These are phyloP conservation scores for Penicillium goetzii DNA, from an alignment of 495 filamentous ascomycete genomes.

Conservation along the genomic window DNA sequence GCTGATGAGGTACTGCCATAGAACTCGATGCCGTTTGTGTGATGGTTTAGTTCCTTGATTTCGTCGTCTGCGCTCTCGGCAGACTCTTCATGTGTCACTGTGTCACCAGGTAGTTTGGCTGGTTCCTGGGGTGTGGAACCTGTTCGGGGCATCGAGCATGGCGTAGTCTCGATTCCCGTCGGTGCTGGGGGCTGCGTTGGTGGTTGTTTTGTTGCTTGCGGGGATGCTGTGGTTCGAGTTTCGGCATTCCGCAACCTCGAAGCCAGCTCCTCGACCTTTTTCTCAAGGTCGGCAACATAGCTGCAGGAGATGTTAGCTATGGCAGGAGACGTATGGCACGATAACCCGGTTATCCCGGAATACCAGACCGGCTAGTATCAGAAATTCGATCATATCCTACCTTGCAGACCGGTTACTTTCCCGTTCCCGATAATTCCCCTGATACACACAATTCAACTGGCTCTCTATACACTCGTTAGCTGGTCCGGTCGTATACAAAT, in stretches of 20 bases:
- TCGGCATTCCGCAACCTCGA: slow-evolving; percentile 36
- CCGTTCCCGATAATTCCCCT: slow-evolving; percentile 42
- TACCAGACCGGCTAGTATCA: neutral
- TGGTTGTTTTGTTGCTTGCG: slow-evolving; percentile 15
- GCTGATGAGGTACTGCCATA: slow-evolving; percentile 47
- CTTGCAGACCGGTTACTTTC: slow-evolving; percentile 42
- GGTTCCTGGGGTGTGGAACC: slow-evolving; percentile 32
- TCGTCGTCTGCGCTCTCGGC: slow-evolving; percentile 37
- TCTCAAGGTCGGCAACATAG: slow-evolving; percentile 44
- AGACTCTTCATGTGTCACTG: slow-evolving; percentile 27
- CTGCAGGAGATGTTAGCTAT: slow-evolving; percentile 24
- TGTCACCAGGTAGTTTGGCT: slow-evolving; percentile 19
- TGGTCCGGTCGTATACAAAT: neutral
- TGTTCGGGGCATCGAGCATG: slow-evolving; percentile 35
- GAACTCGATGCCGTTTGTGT: slow-evolving; percentile 47
- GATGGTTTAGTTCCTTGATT: slow-evolving; percentile 44
- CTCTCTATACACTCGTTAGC: slow-evolving; percentile 31
- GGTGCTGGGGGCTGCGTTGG: slow-evolving; percentile 10
- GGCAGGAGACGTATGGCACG: too few relatives aligned
- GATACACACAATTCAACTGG: slow-evolving; percentile 39
- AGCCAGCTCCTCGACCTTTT: slow-evolving; percentile 42
- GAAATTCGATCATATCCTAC: slow-evolving; percentile 21
- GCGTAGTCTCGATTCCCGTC: slow-evolving; percentile 30
- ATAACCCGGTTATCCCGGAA: neutral
- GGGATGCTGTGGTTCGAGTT: slow-evolving; percentile 22